phyloP scores from a whole-genome alignment of 371 early-diverging fungal species.

The Furculomyces boomerangus region DNA sequence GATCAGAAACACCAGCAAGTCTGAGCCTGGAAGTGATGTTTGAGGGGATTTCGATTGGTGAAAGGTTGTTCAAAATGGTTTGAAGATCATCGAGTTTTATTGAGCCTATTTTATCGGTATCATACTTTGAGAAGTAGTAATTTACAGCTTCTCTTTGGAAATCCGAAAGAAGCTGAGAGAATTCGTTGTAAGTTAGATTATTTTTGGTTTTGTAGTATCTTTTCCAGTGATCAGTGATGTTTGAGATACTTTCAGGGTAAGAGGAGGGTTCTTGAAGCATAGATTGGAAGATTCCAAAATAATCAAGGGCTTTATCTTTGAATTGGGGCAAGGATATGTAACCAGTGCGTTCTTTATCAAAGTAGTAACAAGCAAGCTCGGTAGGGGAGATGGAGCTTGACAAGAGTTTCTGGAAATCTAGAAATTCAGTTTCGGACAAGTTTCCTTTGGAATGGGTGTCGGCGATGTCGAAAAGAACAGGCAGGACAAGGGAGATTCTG shows the following conservation, averaged over 20 bases:
- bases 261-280: not conserved
- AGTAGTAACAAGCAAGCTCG: not conserved
- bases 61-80: not conserved
- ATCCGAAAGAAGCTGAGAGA: not conserved
- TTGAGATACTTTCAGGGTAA: not conserved
- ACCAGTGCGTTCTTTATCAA: not conserved
- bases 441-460: not conserved
- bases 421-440: not conserved
- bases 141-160: not conserved
- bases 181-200: not conserved
- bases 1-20: not conserved
- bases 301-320: not conserved
- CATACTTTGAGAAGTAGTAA: not conserved
- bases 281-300: not conserved
- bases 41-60: not conserved
- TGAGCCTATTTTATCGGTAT: not conserved
- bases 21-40: not conserved
- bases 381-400: not conserved
- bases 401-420: slow-evolving; percentile 1
- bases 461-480: not conserved
- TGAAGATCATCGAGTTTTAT: not conserved
- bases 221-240: not conserved
- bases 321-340: not conserved
- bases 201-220: not conserved
- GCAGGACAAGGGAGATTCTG: too few species aligned